Evolutionary conservation across 139 green algal genomes (phyloP), one percentile per base, ranked within the genome.

Genomic region (Nannochloris sp.): DNA sequence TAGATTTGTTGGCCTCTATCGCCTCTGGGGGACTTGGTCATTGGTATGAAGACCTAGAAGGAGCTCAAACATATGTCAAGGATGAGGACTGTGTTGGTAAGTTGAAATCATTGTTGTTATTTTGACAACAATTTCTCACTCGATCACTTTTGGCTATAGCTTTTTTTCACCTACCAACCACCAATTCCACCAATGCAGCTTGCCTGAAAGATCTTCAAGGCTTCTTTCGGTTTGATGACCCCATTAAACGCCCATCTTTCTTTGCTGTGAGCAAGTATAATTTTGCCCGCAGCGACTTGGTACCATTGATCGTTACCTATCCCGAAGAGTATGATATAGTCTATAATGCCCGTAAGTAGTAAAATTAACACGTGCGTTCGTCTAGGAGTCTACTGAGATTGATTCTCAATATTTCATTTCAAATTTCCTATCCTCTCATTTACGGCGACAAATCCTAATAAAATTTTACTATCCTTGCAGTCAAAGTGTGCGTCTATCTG

Each of bases 401-500:
- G n/a, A n/a, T n/a, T n/a, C n/a, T n/a, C n/a, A n/a, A n/a, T n/a
- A n/a, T n/a, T n/a, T n/a, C n/a, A n/a, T n/a, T n/a, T n/a, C n/a
- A n/a, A n/a, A n/a, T n/a, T n/a, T n/a, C n/a, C n/a, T n/a, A n/a
- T n/a, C n/a, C n/a, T n/a, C n/a, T n/a, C n/a, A n/a, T n/a, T n/a
- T n/a, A n/a, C n/a, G n/a, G n/a, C n/a, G n/a, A n/a, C n/a, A n/a
- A n/a, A n/a, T n/a, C n/a, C n/a, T 56, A 23, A 15, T 12, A 31
- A 3, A 27, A 31, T 2, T 27, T 56, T 61, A 31, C 13, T 56
- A 14, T 29, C 1, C 45, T 14, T 66, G 67, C 89, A 97, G 88
- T 97, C 62, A 97, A 96, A 73, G 86, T 98, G 27, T 59, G 88
- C 4, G 90, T 87, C 8, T 90, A 95, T 65, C 77, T 97, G 36